Percentiles rank a stretch among this genome's conserved stretches.
These are phyloP conservation scores for Apophysomyces variabilis DNA, from an alignment of 371 early-diverging fungal genomes.

Conservation along the genomic window DNA sequence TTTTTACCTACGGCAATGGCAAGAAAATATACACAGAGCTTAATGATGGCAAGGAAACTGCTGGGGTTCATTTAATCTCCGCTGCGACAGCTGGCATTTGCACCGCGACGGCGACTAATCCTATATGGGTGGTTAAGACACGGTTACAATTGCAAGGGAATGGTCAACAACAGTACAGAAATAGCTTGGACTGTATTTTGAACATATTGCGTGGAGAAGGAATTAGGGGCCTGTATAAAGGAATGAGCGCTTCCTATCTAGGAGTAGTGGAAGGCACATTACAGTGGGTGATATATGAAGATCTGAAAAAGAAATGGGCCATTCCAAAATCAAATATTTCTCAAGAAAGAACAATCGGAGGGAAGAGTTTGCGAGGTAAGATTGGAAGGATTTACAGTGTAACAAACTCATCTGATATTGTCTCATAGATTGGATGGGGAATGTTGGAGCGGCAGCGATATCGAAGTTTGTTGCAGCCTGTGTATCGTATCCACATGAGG, in stretches of 20 bases:
- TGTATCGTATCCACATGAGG: conserved; percentile 88
- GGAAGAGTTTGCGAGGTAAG: conserved; percentile 33
- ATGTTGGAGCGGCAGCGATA: conserved; percentile 80
- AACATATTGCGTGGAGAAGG: conserved; percentile 83
- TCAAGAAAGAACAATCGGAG: conserved; percentile 29
- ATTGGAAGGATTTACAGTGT: neutral
- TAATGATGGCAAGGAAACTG: conserved; percentile 78
- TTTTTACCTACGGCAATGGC: conserved; percentile 88
- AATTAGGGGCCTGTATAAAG: conserved; percentile 83
- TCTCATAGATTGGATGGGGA: conserved; percentile 72
- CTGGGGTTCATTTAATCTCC: conserved; percentile 81
- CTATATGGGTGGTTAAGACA: conserved; percentile 97
- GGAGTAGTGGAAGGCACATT: conserved; percentile 89
- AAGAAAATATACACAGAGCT: conserved; percentile 76
- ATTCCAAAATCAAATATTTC: conserved; percentile 13
- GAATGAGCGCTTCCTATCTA: conserved; percentile 88
- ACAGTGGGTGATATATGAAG: conserved; percentile 95
- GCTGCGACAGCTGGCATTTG: conserved; percentile 87
- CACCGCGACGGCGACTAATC: conserved; percentile 87
- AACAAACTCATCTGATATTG: conserved; percentile 6
- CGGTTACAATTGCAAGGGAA: conserved; percentile 85
- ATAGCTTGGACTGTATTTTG: conserved; percentile 75
- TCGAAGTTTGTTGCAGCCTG: conserved; percentile 91
- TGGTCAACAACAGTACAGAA: conserved; percentile 61
- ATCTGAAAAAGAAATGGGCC: conserved; percentile 69